phyloP scores from a whole-genome alignment of 495 filamentous ascomycete species.

The Evernia prunastri region DNA sequence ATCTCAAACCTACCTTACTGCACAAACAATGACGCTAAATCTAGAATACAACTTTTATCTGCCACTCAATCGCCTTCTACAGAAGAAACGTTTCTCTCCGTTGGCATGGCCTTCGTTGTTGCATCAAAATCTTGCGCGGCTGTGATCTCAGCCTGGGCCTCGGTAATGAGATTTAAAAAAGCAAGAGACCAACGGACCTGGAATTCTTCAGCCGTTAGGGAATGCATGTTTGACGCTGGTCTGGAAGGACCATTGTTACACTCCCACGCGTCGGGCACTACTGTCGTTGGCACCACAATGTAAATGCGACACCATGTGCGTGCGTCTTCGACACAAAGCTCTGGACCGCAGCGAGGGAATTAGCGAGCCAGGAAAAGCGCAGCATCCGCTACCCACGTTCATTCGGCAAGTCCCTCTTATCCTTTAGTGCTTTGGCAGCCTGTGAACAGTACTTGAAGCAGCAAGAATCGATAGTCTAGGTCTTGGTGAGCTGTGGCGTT shows the following conservation, averaged over 20 bases:
- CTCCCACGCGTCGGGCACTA: not conserved
- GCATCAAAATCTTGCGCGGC: not conserved
- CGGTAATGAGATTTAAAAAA: not conserved
- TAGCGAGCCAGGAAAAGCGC: not conserved
- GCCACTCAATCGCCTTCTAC: not conserved
- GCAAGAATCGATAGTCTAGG: not conserved
- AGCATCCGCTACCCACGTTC: not conserved
- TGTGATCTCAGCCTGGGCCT: not conserved
- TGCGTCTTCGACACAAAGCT: not conserved
- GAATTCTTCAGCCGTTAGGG: not conserved
- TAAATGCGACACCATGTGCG: not conserved
- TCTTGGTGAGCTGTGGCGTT: not conserved
- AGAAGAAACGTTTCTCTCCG: too few relatives aligned
- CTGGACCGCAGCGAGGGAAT: not conserved
- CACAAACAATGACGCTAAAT: not conserved
- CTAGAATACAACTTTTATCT: not conserved
- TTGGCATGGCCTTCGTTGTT: not conserved
- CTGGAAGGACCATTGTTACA: not conserved
- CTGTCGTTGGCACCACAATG: not conserved
- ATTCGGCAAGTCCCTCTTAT: not conserved
- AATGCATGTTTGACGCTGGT: not conserved
- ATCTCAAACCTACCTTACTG: not conserved
- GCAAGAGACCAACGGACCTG: not conserved
- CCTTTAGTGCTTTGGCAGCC: not conserved
- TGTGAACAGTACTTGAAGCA: too few relatives aligned